These are phyloP conservation scores for Raffaelea arxii DNA, from an alignment of 2,329 filamentous ascomycete genomes.

Conservation along the genomic window DNA sequence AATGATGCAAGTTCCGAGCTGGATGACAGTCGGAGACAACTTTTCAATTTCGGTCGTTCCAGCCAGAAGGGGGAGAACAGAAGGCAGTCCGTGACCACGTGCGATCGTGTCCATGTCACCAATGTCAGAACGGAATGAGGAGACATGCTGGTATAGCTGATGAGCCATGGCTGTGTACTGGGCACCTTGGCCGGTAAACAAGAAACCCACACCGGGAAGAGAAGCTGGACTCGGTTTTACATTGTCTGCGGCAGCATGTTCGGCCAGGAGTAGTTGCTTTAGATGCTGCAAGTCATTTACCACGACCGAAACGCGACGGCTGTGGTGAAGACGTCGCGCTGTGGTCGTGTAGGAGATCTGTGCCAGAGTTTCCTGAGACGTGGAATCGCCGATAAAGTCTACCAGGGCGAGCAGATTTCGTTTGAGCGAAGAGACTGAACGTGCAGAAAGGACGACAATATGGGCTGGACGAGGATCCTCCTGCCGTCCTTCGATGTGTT, in stretches of 20 bases:
- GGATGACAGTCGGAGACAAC: constrained; percentile 15
- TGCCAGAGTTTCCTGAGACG: constrained; percentile 26
- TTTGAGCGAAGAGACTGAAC: constrained; percentile 28
- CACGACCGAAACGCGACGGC: constrained; percentile 17
- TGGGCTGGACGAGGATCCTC: constrained; percentile 31
- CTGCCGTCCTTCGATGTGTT: background rate
- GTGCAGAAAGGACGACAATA: constrained; percentile 35
- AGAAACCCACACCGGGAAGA: constrained; percentile 21
- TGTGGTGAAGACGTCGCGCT: constrained; percentile 30
- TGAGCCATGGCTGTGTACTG: constrained; percentile 21
- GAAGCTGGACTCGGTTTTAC: background rate
- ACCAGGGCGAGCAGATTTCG: constrained; percentile 31
- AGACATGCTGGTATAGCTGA: constrained; percentile 22
- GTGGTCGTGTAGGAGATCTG: constrained; percentile 46
- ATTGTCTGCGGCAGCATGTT: background rate
- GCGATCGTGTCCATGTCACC: background rate
- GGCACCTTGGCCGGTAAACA: constrained; percentile 36
- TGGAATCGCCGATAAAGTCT: constrained; percentile 27
- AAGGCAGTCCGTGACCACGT: background rate
- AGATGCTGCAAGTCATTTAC: background rate
- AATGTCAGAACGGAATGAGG: constrained; percentile 24
- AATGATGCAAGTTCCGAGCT: constrained; percentile 27
- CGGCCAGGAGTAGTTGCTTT: background rate
- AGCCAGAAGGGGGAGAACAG: background rate
- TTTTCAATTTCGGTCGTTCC: background rate